Evolutionary conservation across 2,329 filamentous ascomycete species (phyloP).

Genomic region (Lachnellula cervina): DNA sequence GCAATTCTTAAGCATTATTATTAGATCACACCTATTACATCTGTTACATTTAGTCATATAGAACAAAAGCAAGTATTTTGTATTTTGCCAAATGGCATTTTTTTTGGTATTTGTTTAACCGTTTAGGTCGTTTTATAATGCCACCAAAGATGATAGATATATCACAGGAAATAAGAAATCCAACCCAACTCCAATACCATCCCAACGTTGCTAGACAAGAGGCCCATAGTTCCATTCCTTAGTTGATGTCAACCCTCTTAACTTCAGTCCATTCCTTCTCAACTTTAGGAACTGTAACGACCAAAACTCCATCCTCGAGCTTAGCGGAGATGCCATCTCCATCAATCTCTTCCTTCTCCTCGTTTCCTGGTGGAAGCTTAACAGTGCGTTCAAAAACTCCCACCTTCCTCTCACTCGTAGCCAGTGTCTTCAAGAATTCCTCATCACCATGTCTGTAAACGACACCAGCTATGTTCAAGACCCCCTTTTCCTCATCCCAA

Average conservation of each 20-base stretch:
- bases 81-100: conserved; percentile 7
- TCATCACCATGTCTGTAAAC: conserved; percentile 68
- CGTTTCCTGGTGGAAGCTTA: conserved; percentile 48
- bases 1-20: too few relatives aligned
- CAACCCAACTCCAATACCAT: not conserved
- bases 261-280: conserved; percentile 63
- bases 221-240: conserved; percentile 1
- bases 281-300: conserved; percentile 71
- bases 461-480: conserved; percentile 65
- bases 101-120: conserved; percentile 6
- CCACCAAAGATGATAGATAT: not conserved
- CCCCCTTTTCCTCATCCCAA: conserved; percentile 65
- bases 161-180: not conserved
- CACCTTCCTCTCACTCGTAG: conserved; percentile 60
- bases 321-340: conserved; percentile 65
- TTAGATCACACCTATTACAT: not conserved
- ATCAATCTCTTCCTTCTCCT: conserved; percentile 58
- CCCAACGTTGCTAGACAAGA: not conserved
- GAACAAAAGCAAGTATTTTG: not conserved
- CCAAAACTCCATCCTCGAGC: conserved; percentile 72
- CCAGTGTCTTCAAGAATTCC: conserved; percentile 58
- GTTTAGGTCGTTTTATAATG: not conserved
- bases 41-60: not conserved
- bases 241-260: conserved; percentile 53
- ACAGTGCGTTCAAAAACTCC: conserved; percentile 71